phyloP scores from a whole-genome alignment of 2,329 filamentous ascomycete species.

The Aulographum hederae region DNA sequence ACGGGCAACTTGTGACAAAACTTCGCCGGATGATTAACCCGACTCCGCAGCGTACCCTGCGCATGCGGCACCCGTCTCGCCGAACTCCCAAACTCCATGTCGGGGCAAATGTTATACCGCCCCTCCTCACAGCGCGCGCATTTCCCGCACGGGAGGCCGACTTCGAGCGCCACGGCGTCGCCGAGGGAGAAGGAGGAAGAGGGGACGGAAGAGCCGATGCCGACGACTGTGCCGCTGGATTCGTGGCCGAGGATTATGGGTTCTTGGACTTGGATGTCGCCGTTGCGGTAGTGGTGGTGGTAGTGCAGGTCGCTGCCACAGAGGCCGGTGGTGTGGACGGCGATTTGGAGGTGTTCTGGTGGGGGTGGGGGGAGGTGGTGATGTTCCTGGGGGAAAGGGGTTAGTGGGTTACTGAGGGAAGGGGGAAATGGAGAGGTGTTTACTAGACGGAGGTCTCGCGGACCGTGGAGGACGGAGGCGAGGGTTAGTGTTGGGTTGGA shows the following conservation, averaged over 20 bases:
- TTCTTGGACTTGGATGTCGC: slow-evolving; percentile 63
- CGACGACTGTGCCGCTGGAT: slow-evolving; percentile 62
- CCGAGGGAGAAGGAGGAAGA: slow-evolving; percentile 46
- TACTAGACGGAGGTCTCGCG: slow-evolving; percentile 41
- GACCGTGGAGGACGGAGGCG: slow-evolving; percentile 39
- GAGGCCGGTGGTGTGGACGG: slow-evolving; percentile 47
- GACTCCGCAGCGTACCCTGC: slow-evolving; percentile 44
- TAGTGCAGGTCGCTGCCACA: slow-evolving; percentile 66
- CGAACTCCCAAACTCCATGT: slow-evolving; percentile 38
- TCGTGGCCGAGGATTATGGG: slow-evolving; percentile 69
- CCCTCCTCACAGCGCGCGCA: slow-evolving; percentile 37
- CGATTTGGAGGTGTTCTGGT: slow-evolving; percentile 41
- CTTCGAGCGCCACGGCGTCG: slow-evolving; percentile 83
- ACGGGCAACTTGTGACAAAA: slow-evolving; percentile 39
- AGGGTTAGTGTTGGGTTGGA: background rate
- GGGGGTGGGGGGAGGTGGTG: slow-evolving; percentile 28
- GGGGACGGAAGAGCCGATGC: slow-evolving; percentile 47
- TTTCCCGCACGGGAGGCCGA: slow-evolving; percentile 63
- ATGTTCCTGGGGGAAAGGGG: slow-evolving; percentile 28
- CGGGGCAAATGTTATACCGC: slow-evolving; percentile 43
- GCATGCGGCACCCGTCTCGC: slow-evolving; percentile 43
- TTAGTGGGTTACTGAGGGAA: background rate
- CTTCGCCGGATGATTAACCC: slow-evolving; percentile 40
- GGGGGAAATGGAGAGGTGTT: slow-evolving; percentile 2
- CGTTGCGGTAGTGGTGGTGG: slow-evolving; percentile 74